Percentiles rank a stretch among this genome's conserved stretches.
phyloP scores from a whole-genome alignment of 2,329 filamentous ascomycete species.

The Albophoma yamanashiensis region DNA sequence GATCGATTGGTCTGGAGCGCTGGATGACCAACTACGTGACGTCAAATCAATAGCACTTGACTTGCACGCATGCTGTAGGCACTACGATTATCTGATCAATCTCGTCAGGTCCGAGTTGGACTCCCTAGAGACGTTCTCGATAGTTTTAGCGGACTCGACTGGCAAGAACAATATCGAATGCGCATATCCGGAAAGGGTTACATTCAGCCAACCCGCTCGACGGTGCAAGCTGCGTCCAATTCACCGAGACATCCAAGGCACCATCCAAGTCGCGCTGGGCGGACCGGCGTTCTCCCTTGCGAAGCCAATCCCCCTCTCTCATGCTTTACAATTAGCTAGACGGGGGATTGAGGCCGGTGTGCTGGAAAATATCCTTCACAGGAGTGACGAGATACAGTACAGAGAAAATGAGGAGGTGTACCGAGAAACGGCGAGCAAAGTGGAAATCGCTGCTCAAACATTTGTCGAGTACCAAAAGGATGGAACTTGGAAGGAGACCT shows the following conservation, averaged over 20 bases:
- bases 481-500: neutral
- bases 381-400: neutral
- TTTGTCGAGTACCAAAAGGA: neutral
- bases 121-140: neutral
- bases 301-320: neutral
- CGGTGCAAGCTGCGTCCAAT: neutral
- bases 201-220: neutral
- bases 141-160: neutral
- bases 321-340: neutral
- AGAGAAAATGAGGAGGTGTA: neutral
- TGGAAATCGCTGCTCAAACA: neutral
- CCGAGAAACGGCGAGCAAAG: neutral
- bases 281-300: too few species aligned
- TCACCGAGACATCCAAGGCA: neutral
- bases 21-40: neutral
- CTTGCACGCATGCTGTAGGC: neutral
- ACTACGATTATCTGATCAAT: too few species aligned
- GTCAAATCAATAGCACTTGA: neutral
- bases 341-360: neutral
- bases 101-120: neutral
- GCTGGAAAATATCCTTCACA: too few species aligned
- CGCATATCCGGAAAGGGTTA: too few species aligned
- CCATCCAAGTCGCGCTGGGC: neutral
- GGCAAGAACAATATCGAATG: neutral
- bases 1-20: too few species aligned